Evolutionary conservation across 2,329 filamentous ascomycete genomes (phyloP).

Genomic region (Pyrenophora graminea): DNA sequence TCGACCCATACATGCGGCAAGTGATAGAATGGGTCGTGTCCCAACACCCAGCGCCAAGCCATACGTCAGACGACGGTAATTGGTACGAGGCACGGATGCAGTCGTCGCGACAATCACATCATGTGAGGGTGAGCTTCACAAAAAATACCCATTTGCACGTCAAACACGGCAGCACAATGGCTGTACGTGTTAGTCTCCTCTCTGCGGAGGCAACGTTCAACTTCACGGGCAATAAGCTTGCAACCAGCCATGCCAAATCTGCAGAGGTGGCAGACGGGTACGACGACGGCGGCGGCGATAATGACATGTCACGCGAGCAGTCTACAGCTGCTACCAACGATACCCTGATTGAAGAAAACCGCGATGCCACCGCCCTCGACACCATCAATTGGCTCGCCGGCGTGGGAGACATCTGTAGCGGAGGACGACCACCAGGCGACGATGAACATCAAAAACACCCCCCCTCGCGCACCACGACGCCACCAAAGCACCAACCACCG

Average conservation of each 20-base stretch:
- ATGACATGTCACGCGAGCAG: not conserved
- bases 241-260: not conserved
- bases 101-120: not conserved
- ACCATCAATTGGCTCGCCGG: conserved; percentile 8
- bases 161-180: not conserved
- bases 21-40: not conserved
- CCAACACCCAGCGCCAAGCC: conserved; percentile 6
- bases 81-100: conserved; percentile 1
- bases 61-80: conserved; percentile 14
- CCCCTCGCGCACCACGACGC: no score
- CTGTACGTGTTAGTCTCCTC: conserved; percentile 1
- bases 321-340: not conserved
- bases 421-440: not conserved
- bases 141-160: no score
- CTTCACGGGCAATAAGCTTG: not conserved
- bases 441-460: not conserved
- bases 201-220: not conserved
- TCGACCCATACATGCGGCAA: not conserved
- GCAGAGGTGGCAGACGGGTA: not conserved
- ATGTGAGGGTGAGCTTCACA: no score
- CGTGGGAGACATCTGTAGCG: conserved; percentile 8
- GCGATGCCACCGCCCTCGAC: not conserved
- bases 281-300: not conserved
- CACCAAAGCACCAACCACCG: not conserved
- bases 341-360: conserved; percentile 1